These are phyloP conservation scores for Toxicodendron radicans DNA, from an alignment of 345 rosid species.

Conservation along the genomic window DNA sequence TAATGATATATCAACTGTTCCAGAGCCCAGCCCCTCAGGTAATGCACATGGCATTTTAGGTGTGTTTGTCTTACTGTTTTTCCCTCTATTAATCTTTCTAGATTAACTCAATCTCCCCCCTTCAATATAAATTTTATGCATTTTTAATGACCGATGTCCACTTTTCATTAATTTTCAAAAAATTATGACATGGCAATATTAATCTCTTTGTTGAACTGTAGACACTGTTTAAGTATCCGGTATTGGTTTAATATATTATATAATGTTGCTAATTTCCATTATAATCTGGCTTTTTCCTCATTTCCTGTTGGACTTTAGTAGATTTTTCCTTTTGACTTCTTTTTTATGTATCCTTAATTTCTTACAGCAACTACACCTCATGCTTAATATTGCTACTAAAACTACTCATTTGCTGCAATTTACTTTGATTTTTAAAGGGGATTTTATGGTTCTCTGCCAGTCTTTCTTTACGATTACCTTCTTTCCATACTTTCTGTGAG, in stretches of 20 bases:
- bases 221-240: not conserved
- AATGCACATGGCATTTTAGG: slow-evolving; percentile 51
- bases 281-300: not conserved
- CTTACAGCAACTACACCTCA: not conserved
- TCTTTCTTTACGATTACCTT: not conserved
- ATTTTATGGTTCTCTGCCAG: not conserved
- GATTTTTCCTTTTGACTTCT: not conserved
- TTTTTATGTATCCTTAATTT: not conserved
- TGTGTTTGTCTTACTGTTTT: slow-evolving; percentile 24
- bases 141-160: not conserved
- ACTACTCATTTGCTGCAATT: not conserved
- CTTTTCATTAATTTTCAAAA: not conserved
- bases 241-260: not conserved
- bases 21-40: slow-evolving; percentile 44
- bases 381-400: not conserved
- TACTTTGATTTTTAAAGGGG: not conserved
- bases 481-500: not conserved
- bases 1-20: slow-evolving; percentile 33
- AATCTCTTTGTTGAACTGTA: not conserved
- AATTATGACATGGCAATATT: not conserved
- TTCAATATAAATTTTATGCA: not conserved
- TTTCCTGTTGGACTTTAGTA: not conserved
- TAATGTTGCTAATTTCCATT: not conserved
- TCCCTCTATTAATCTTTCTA: not conserved
- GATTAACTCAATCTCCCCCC: slow-evolving; percentile 1